phyloP scores from a whole-genome alignment of 164 flowering plant species.

The Chimonanthus praecox region DNA sequence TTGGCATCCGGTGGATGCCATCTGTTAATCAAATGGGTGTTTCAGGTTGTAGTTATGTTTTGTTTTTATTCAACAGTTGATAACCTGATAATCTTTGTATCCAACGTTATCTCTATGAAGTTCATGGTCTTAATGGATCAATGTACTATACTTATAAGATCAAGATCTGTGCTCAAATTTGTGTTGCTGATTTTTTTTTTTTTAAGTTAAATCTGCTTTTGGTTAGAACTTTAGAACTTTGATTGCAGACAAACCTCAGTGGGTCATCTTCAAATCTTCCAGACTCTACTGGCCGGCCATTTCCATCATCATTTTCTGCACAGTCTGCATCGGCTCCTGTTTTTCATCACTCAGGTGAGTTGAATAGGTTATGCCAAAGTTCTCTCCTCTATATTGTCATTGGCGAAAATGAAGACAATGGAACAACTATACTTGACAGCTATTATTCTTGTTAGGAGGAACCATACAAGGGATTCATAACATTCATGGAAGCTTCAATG shows the following conservation, averaged over 20 bases:
- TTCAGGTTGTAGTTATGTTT: background rate
- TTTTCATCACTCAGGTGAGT: slow-evolving; percentile 63
- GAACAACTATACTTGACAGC: background rate
- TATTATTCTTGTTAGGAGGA: slow-evolving; percentile 26
- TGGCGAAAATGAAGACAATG: background rate
- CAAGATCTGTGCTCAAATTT: background rate
- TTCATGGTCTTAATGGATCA: background rate
- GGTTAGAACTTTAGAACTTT: background rate
- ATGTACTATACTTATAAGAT: too few relatives aligned
- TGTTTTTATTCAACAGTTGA: background rate
- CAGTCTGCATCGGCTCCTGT: slow-evolving; percentile 71
- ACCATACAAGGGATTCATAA: slow-evolving; percentile 66
- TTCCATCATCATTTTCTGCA: slow-evolving; percentile 60
- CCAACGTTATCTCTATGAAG: background rate
- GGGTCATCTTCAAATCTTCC: slow-evolving; percentile 73
- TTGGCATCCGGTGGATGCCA: too few relatives aligned
- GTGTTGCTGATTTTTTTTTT: background rate
- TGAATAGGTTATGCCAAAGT: slow-evolving; percentile 10
- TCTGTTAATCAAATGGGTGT: background rate
- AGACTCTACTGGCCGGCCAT: slow-evolving; percentile 62
- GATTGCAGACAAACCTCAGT: slow-evolving; percentile 56
- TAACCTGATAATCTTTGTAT: background rate
- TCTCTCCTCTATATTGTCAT: background rate
- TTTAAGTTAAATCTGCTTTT: background rate
- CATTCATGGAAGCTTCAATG: slow-evolving; percentile 71